These are phyloP conservation scores for Aspergillus saccharolyticus DNA, from an alignment of 495 filamentous ascomycete genomes.

Conservation along the genomic window DNA sequence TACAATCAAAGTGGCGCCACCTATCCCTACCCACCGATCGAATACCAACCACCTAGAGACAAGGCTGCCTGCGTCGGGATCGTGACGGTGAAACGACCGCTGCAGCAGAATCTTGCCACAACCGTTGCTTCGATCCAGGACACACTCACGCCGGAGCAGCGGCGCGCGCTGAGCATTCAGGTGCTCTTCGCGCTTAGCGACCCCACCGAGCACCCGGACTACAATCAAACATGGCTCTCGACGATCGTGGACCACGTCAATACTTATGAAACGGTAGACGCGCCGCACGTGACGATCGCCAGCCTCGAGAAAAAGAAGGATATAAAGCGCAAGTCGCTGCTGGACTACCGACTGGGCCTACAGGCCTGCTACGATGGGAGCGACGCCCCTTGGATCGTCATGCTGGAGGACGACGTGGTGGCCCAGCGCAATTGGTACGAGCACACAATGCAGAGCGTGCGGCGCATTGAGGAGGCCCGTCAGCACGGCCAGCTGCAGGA, in stretches of 20 bases:
- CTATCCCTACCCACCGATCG: not conserved
- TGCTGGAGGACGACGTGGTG: slow-evolving; percentile 53
- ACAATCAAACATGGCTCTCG: slow-evolving; percentile 44
- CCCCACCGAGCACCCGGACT: slow-evolving; percentile 44
- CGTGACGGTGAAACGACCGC: slow-evolving; percentile 31
- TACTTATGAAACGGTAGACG: slow-evolving; percentile 18
- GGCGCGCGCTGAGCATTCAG: slow-evolving; percentile 42
- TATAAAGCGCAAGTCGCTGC: slow-evolving; percentile 39
- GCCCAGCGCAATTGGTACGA: slow-evolving; percentile 48
- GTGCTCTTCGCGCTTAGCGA: slow-evolving; percentile 50
- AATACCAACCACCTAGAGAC: slow-evolving; percentile 1
- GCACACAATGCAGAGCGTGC: slow-evolving; percentile 36
- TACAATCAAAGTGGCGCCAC: slow-evolving; percentile 15
- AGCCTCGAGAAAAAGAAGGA: slow-evolving; percentile 27
- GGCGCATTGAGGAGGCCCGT: slow-evolving; percentile 25
- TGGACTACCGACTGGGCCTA: slow-evolving; percentile 47
- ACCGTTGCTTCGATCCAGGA: slow-evolving; percentile 50
- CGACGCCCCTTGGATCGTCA: slow-evolving; percentile 42
- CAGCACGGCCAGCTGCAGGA: slow-evolving; percentile 21
- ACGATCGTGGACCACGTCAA: slow-evolving; percentile 28
- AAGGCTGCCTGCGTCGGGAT: slow-evolving; percentile 31
- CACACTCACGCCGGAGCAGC: slow-evolving; percentile 42
- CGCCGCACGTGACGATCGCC: slow-evolving; percentile 9
- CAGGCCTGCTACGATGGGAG: slow-evolving; percentile 39
- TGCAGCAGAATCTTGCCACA: slow-evolving; percentile 41